Base-by-base conservation (phyloP, 371 early-diverging fungal genomes). In the Sporodiniella umbellata region DNA sequence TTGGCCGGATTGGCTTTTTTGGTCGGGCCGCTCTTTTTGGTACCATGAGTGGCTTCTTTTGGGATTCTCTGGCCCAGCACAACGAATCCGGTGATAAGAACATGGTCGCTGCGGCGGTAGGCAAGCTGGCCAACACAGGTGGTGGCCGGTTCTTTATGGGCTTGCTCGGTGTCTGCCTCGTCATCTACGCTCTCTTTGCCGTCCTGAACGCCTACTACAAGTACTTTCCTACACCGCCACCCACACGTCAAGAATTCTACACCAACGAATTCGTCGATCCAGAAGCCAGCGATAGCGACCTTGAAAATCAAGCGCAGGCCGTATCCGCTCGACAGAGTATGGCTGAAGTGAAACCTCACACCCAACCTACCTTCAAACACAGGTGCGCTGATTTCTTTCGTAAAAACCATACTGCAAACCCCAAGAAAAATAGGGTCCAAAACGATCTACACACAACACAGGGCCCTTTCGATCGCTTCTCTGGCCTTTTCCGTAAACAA, bases 211-310 rank as follows among this genome's bases (percentile, higher is more conserved):
- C 66, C 5, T 58, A 72, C 19, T 75, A 68, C 50, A 72, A 72
- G 24, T 72, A 72, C 23, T 75, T 75, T 33, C 76, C 76, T 26
- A 75, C 72, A 4, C 72, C 70, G 8, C 75, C 75, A 15, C 75
- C 70, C 15, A 62, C 68, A 1, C 47, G 72, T 8, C 44, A 53
- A 5, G 64, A 58, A 8, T 52, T 59, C 18, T 68, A 68, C 35
- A 51, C 53, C 6, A 51, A 60, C 37, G 47, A 51, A 30, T 48
- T 58, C 23, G 25, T 54, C 3, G 25, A 47, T 33, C 54, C 48
- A 15, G 47, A 53, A 30, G n/a, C 14, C n/a, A 33, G 35, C n/a
- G 11, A 26, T 33, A 4, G 14, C 4, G 35, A 6, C n/a, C 12
- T 33, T n/a, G 35, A 33, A 14, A 14, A 33, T 28, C 30, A 28